Conservation (phyloP, 2,329 filamentous ascomycete species). For the Calycina herbarum region DNA sequence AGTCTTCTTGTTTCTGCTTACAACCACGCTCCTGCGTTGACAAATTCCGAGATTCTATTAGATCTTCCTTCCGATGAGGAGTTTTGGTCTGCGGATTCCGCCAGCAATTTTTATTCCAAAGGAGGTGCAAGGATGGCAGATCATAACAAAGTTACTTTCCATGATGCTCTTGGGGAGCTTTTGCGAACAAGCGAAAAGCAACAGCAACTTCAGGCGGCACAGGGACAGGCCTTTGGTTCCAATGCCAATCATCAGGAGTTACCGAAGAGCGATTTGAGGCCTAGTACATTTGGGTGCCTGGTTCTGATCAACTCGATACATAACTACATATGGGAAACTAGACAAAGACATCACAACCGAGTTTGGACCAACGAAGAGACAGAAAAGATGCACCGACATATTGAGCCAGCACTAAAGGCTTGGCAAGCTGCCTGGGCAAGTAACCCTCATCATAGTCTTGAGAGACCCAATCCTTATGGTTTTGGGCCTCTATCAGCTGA, state of each 20-base stretch:
- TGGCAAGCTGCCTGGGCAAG: conserved; percentile 93
- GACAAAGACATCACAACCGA: conserved; percentile 83
- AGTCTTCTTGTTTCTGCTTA: conserved; percentile 90
- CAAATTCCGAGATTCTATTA: conserved; percentile 89
- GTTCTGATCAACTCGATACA: conserved; percentile 92
- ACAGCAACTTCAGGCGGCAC: conserved; percentile 50
- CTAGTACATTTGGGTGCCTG: conserved; percentile 89
- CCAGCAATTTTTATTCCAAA: conserved; percentile 76
- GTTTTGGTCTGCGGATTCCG: conserved; percentile 79
- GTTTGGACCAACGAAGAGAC: conserved; percentile 91
- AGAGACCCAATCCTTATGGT: conserved; percentile 81
- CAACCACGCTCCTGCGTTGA: conserved; percentile 86
- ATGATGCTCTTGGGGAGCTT: conserved; percentile 76
- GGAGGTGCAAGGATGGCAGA: conserved; percentile 71
- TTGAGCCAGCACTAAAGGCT: conserved; percentile 88
- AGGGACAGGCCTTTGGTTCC: conserved; percentile 47
- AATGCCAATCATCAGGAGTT: conserved; percentile 48
- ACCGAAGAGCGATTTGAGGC: conserved; percentile 64
- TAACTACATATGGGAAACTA: conserved; percentile 98
- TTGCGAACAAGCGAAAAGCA: conserved; percentile 72
- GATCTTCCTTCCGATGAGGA: conserved; percentile 93
- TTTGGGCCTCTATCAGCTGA: conserved; percentile 83
- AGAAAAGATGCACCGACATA: conserved; percentile 92
- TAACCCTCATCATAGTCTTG: conserved; percentile 80
- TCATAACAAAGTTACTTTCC: conserved; percentile 74